Evolutionary conservation across 768 basidiomycete genomes (phyloP).

Genomic region (Steccherinum ochraceum): DNA sequence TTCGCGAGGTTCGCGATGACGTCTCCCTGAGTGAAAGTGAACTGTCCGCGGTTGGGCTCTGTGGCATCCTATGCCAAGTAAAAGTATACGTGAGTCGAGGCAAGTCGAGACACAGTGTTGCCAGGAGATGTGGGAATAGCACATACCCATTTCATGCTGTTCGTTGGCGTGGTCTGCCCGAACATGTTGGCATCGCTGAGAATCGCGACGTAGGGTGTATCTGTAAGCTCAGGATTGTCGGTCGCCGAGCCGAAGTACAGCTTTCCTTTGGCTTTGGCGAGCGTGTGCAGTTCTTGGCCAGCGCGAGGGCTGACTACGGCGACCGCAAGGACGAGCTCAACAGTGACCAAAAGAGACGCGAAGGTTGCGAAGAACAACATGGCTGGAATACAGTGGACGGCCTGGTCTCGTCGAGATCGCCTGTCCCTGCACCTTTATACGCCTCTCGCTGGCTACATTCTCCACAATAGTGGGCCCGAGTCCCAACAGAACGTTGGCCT

Average conservation of each 20-base stretch:
- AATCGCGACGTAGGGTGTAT: conserved; percentile 31
- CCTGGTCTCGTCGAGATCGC: too few relatives aligned
- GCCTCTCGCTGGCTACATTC: too few relatives aligned
- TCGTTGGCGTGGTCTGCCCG: conserved; percentile 38
- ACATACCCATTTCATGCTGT: conserved; percentile 40
- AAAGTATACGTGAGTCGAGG: not conserved
- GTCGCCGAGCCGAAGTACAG: conserved; percentile 44
- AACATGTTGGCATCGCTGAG: conserved; percentile 31
- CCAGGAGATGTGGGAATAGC: not conserved
- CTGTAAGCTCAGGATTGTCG: conserved; percentile 38
- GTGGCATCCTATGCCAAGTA: conserved; percentile 50
- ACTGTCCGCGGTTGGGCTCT: conserved; percentile 40
- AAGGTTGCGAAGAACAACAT: not conserved
- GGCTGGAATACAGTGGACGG: too few relatives aligned
- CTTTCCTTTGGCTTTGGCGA: conserved; percentile 35
- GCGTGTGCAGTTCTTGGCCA: conserved; percentile 23
- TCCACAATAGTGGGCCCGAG: too few relatives aligned
- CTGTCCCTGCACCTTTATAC: too few relatives aligned
- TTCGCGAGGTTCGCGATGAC: conserved; percentile 37
- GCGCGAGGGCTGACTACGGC: not conserved
- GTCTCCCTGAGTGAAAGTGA: conserved; percentile 42
- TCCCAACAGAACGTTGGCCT: too few relatives aligned
- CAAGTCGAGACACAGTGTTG: not conserved
- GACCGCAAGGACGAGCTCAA: not conserved
- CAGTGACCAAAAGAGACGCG: not conserved